phyloP scores from a whole-genome alignment of 1,139 yeast genomes.

The Saccharomyces hybrid region DNA sequence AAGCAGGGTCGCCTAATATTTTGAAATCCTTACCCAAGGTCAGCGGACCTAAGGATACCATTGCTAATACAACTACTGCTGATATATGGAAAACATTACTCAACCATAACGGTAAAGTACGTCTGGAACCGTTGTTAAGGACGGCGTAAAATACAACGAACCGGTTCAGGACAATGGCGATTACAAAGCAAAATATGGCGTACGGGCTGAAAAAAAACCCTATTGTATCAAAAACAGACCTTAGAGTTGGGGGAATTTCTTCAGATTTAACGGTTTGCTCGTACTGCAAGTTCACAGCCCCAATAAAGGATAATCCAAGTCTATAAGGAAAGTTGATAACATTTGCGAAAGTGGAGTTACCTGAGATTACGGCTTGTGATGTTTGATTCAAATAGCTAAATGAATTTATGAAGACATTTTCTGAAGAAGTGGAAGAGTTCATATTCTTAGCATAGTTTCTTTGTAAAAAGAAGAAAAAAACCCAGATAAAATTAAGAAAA shows the following conservation, averaged over 20 bases:
- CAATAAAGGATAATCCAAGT: slow-evolving; percentile 13
- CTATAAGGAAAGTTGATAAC: slow-evolving; percentile 19
- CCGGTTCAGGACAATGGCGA: slow-evolving; percentile 21
- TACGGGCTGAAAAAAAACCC: slow-evolving; percentile 19
- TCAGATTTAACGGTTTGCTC: slow-evolving; percentile 8
- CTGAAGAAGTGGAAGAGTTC: neutral
- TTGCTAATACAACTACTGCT: slow-evolving; percentile 8
- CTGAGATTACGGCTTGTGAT: slow-evolving; percentile 9
- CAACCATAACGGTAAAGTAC: slow-evolving; percentile 11
- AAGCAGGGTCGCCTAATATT: slow-evolving; percentile 6
- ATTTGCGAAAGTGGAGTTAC: slow-evolving; percentile 9
- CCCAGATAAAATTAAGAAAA: neutral
- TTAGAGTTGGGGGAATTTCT: slow-evolving; percentile 3
- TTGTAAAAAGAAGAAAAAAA: neutral
- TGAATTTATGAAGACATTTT: neutral
- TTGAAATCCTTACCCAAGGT: neutral
- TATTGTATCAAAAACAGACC: slow-evolving; percentile 10
- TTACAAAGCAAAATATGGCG: slow-evolving; percentile 18
- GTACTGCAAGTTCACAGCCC: slow-evolving; percentile 17
- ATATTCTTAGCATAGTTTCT: neutral
- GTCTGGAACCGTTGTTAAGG: slow-evolving; percentile 7
- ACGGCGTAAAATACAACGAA: slow-evolving; percentile 14
- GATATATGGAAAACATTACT: slow-evolving; percentile 10
- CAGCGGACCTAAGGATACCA: slow-evolving; percentile 6
- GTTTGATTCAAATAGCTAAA: slow-evolving; percentile 17